These are phyloP conservation scores for Solanum dulcamara DNA, from an alignment of 257 asterid species.

Conservation along the genomic window DNA sequence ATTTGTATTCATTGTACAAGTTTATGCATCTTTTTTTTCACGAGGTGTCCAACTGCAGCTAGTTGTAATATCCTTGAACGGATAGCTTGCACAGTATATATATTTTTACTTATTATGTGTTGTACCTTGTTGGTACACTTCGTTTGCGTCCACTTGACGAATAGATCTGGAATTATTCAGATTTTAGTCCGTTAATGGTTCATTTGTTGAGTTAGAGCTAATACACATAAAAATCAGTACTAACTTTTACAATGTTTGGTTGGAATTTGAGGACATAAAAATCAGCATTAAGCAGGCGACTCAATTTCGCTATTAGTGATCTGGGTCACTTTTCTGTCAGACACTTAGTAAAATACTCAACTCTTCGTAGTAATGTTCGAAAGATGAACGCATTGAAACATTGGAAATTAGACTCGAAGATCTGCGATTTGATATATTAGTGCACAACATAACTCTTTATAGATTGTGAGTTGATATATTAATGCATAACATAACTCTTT, in stretches of 20 bases:
- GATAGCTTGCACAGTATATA: not conserved
- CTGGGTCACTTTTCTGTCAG: not conserved
- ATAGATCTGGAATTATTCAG: not conserved
- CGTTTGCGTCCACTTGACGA: not conserved
- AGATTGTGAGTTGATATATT: too few relatives aligned
- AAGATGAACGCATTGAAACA: too few relatives aligned
- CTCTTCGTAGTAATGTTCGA: too few relatives aligned
- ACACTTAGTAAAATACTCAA: too few relatives aligned
- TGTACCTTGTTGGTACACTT: not conserved
- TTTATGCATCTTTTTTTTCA: not conserved
- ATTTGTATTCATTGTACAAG: not conserved
- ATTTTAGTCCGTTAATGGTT: not conserved
- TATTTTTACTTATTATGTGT: not conserved
- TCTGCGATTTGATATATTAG: too few relatives aligned
- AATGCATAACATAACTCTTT: too few relatives aligned
- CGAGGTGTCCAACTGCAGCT: not conserved
- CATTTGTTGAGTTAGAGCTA: not conserved
- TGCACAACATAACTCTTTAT: too few relatives aligned
- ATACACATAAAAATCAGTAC: not conserved
- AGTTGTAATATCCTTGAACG: not conserved
- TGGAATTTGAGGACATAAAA: not conserved
- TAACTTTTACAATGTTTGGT: not conserved
- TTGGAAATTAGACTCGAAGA: too few relatives aligned
- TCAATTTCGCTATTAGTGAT: not conserved
- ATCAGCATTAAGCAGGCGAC: not conserved